Percentiles rank a stretch among this genome's conserved stretches.
Evolutionary conservation across 139 green algal species (phyloP).

Genomic region (Dunaliella primolecta): DNA sequence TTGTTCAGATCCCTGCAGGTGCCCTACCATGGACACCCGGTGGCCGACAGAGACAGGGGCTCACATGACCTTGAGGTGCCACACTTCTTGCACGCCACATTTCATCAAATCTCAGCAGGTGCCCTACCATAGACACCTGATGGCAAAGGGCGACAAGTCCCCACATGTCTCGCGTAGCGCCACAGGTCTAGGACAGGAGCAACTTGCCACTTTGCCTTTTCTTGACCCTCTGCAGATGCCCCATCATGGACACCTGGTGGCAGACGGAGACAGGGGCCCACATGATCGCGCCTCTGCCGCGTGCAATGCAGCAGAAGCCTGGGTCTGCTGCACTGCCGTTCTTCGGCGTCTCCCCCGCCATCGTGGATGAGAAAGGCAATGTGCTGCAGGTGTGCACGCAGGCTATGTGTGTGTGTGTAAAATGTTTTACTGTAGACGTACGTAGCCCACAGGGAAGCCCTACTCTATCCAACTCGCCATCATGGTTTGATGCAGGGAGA

Average conservation of each 20-base stretch:
- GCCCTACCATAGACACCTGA: no score
- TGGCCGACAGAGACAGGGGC: slow-evolving; percentile 95
- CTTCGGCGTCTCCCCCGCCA: slow-evolving; percentile 83
- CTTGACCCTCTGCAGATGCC: slow-evolving; percentile 64
- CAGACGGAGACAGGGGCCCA: slow-evolving; percentile 90
- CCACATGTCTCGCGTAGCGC: no score
- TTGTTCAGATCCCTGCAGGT: slow-evolving; percentile 47
- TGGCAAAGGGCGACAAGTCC: no score
- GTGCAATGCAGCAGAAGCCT: slow-evolving; percentile 75
- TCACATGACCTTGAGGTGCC: slow-evolving; percentile 92
- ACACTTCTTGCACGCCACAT: no score
- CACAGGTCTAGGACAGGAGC: no score
- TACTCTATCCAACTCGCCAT: no score
- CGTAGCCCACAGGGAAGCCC: no score
- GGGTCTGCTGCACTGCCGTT: slow-evolving; percentile 89
- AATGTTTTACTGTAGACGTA: no score
- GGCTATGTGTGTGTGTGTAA: neutral
- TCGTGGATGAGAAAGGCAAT: slow-evolving; percentile 79
- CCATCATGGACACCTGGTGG: slow-evolving; percentile 73
- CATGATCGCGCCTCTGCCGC: slow-evolving; percentile 90
- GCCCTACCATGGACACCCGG: slow-evolving; percentile 93
- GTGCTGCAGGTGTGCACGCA: slow-evolving; percentile 14
- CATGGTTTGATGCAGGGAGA: no score
- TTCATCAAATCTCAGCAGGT: no score
- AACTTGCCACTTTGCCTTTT: no score